Base-by-base conservation (phyloP, 2,329 filamentous ascomycete genomes). In the Epichloe aotearoae region DNA sequence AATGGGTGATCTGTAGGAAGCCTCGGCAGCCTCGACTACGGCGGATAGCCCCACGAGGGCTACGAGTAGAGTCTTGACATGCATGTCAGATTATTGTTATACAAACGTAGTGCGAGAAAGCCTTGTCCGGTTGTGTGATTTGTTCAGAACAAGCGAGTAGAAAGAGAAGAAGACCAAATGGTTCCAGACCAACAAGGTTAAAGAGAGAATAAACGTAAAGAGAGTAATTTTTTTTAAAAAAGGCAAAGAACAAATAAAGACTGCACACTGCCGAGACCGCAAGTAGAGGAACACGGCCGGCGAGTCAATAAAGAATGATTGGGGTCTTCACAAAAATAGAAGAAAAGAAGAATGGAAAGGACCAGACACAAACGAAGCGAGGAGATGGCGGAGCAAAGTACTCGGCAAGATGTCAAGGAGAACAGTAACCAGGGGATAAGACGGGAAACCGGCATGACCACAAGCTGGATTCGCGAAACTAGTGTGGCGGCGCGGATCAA, bases 41-140 rank as follows among this genome's bases (percentile, higher is more conserved):
- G 42, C 46, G 6, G 48, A 46, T 33, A 57, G 12, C 63, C 76
- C 71, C 62, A 75, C 54, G 20, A 79, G 69, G 66, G 73, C 69
- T 46, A 75, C 54, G 54, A 77, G 56, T 45, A 74, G 59, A 53
- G 66, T 67, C 63, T 77, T 76, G 61, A 77, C 61, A 61, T 76
- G 71, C 76, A 79, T 80, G 46, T 38, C 42, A 30, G 10, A 26
- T 19, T 39, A 14, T 40, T 17, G 6, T 26, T 39, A 23, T 38
- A 37, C 5, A 11, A 26, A 38, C 11, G 19, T 20, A 26, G 23
- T 55, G 51, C 45, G 45, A 50, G 39, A 45, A 50, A 48, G 54
- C 54, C 51, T 51, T 45, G 52, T 53, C 43, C 19, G 50, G 36
- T 41, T 41, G 17, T 14, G 19, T 43, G 50, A 39, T 33, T 12